These are phyloP conservation scores for Colletotrichum australisinense DNA, from an alignment of 2,329 filamentous ascomycete genomes.

Conservation along the genomic window DNA sequence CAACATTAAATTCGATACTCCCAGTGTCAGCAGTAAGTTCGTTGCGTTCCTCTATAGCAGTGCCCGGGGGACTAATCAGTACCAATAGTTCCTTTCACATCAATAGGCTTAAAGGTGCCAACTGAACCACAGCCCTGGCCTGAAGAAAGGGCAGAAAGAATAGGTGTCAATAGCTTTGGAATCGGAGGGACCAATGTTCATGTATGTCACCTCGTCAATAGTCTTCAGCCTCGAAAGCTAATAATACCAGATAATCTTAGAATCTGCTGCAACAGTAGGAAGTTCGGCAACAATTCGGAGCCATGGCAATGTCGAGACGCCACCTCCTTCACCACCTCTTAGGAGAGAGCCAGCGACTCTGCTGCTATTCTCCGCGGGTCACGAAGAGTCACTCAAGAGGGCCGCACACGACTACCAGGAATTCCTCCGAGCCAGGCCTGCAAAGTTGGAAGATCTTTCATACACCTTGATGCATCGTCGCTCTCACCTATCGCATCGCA, in stretches of 20 bases:
- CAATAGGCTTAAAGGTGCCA: slow-evolving; percentile 41
- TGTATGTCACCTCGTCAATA: slow-evolving; percentile 35
- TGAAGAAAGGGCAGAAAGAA: slow-evolving; percentile 38
- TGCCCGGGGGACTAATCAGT: not conserved
- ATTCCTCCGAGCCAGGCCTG: slow-evolving; percentile 35
- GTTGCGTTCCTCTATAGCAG: not conserved
- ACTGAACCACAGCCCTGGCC: slow-evolving; percentile 42
- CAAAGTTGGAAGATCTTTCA: slow-evolving; percentile 37
- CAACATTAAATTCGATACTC: slow-evolving; percentile 35
- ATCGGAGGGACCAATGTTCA: slow-evolving; percentile 54
- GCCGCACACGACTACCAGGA: slow-evolving; percentile 39
- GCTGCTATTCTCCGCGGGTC: slow-evolving; percentile 36
- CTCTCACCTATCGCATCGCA: slow-evolving; percentile 41
- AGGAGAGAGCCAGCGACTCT: slow-evolving; percentile 10
- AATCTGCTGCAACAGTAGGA: slow-evolving; percentile 8
- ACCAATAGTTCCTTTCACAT: slow-evolving; percentile 38
- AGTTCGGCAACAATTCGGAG: slow-evolving; percentile 2
- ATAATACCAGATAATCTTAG: slow-evolving; percentile 17
- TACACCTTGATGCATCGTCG: slow-evolving; percentile 45
- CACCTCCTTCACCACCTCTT: slow-evolving; percentile 18
- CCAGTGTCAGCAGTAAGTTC: slow-evolving; percentile 25
- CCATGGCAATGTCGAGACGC: slow-evolving; percentile 9
- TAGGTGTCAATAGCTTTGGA: slow-evolving; percentile 52
- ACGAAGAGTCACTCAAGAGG: slow-evolving; percentile 39
- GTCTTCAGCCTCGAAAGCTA: not conserved